Base-by-base conservation (phyloP, 2,329 filamentous ascomycete genomes). In the Xylariales sp. region DNA sequence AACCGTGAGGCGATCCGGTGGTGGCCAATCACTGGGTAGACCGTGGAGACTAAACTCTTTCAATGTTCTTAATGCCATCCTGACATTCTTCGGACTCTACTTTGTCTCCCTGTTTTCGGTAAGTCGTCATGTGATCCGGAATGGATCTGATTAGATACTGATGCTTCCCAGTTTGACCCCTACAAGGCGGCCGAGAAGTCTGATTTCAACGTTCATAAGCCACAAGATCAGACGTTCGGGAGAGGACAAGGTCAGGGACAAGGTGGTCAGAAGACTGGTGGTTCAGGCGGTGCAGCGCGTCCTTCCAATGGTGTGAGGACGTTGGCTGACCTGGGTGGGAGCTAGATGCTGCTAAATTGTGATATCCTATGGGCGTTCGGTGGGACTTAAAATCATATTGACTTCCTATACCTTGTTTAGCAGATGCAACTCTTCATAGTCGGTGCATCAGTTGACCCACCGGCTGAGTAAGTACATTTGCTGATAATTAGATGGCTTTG, bases 171-270 rank as follows among this genome's bases (percentile, higher is more conserved):
- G 71, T 70, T 83, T 41, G 80, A 84, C 54, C 73, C 76, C 0
- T 81, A 80, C 59, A 76, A 74, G 52, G 68, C 78, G 3, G 80
- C 78, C 3, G 73, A 81, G 59, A 69, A 66, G 33, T 82, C 78
- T 15, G 63, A 62, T 12, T 84, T 79, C 62, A 83, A 82, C 46
- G 54, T 74, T 12, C 67, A 73, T 39, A 71, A 63, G 10, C 61
- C 66, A 9, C 56, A 50, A 28, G 50, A 55, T 3, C 52, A 55
- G 15, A 49, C 51, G 2, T 39, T 41, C 5, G 49, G 45, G 18
- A 51, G 51, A 34, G 33, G 42, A 37, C 39, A 34, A 11, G 31
- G 39, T 7, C 52, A 45, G 11, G 57, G 52, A 3, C 53, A 52
- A 47, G 52, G 45, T 10, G 56, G 51, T 2, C 53, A 51, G 46